Evolutionary conservation across 2,329 filamentous ascomycete genomes (phyloP).

Genomic region (Xylogone sp.): DNA sequence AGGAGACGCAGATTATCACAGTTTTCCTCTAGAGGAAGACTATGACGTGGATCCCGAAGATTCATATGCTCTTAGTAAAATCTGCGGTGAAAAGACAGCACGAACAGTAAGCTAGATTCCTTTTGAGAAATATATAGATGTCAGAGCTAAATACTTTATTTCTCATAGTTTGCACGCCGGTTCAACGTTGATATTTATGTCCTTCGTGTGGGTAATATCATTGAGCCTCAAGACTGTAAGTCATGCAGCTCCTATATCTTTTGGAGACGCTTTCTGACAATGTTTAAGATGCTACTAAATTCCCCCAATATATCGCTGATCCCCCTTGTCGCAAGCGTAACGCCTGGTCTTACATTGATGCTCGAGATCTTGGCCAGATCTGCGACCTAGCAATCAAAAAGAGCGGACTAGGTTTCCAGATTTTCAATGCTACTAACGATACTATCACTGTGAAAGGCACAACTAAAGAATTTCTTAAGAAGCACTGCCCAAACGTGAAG

Average conservation of each 20-base stretch:
- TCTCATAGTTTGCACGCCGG: slow-evolving; percentile 48
- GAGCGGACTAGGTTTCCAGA: slow-evolving; percentile 55
- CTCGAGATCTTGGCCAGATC: slow-evolving; percentile 58
- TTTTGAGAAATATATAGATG: not conserved
- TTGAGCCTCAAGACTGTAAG: slow-evolving; percentile 54
- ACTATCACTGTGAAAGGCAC: slow-evolving; percentile 52
- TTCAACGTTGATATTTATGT: slow-evolving; percentile 57
- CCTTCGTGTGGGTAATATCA: slow-evolving; percentile 56
- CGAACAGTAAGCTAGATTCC: slow-evolving; percentile 25
- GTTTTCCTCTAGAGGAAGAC: slow-evolving; percentile 56
- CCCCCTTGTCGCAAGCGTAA: slow-evolving; percentile 51
- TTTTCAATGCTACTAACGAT: slow-evolving; percentile 63
- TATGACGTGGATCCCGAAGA: slow-evolving; percentile 48
- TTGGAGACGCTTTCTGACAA: too few relatives aligned
- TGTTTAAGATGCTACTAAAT: slow-evolving; percentile 42
- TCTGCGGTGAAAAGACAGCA: slow-evolving; percentile 54
- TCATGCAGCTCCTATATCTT: too few relatives aligned
- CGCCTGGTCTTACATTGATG: slow-evolving; percentile 62
- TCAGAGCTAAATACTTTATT: slow-evolving; percentile 38
- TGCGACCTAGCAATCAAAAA: slow-evolving; percentile 50
- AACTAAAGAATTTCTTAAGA: slow-evolving; percentile 48
- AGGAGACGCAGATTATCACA: slow-evolving; percentile 50
- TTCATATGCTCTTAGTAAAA: slow-evolving; percentile 56
- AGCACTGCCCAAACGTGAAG: slow-evolving; percentile 43
- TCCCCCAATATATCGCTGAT: slow-evolving; percentile 45